These are phyloP conservation scores for Rhododendron williamsianum DNA, from an alignment of 148 eudicot genomes.

Conservation along the genomic window DNA sequence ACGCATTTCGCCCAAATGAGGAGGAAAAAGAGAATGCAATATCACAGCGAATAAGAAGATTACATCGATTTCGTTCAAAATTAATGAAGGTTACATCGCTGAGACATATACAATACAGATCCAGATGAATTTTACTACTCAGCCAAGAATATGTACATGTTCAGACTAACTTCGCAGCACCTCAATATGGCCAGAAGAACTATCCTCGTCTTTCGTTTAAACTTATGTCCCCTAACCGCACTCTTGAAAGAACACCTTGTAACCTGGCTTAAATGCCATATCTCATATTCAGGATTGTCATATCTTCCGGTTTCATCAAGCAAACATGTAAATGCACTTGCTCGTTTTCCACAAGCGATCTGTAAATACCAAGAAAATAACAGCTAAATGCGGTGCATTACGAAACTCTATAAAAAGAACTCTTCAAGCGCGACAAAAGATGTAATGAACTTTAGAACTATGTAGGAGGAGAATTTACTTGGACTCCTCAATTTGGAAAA, in stretches of 20 bases:
- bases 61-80: not conserved
- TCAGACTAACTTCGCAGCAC: not conserved
- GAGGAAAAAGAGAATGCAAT: no score
- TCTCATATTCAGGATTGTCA: slow-evolving; percentile 51
- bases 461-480: no score
- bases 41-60: not conserved
- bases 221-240: not conserved
- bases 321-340: slow-evolving; percentile 83
- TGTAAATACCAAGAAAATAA: slow-evolving; percentile 21
- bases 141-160: not conserved
- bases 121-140: not conserved
- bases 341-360: slow-evolving; percentile 91
- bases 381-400: not conserved
- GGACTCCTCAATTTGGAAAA: no score
- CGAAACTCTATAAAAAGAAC: no score
- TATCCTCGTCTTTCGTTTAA: not conserved
- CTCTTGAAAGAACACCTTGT: slow-evolving; percentile 42
- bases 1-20: no score
- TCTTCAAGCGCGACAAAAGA: no score
- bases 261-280: slow-evolving; percentile 68
- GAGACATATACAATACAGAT: not conserved
- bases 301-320: slow-evolving; percentile 91
- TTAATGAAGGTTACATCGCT: not conserved
- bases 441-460: no score
- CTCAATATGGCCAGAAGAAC: not conserved